Conservation (phyloP, 192 early-diverging fungal species). For the Lobulomyces angularis region DNA sequence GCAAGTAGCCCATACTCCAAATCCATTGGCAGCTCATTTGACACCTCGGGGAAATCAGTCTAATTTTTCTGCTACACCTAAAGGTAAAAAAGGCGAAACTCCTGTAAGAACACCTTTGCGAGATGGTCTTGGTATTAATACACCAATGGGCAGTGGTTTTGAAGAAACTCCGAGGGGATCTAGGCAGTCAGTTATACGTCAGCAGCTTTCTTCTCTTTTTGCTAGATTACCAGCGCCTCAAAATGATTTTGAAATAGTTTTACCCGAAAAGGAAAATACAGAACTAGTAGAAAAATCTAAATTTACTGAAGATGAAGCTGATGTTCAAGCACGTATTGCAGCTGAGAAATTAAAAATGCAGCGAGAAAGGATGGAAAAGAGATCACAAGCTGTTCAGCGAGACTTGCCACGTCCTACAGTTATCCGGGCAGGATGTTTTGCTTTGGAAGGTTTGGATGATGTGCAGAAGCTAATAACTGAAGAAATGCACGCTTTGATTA, state of each 20-base stretch:
- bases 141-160: constrained; percentile 31
- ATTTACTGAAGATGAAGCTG: constrained; percentile 73
- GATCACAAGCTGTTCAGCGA: constrained; percentile 63
- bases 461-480: constrained; percentile 48
- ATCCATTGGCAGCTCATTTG: constrained; percentile 47
- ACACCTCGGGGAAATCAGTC: constrained; percentile 20
- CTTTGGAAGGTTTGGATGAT: constrained; percentile 13
- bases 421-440: constrained; percentile 12
- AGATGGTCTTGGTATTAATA: constrained; percentile 48
- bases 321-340: constrained; percentile 43
- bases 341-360: constrained; percentile 35
- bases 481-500: constrained; percentile 60
- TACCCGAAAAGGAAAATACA: constrained; percentile 47
- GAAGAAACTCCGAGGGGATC: constrained; percentile 59
- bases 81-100: constrained; percentile 6
- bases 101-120: constrained; percentile 16
- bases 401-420: constrained; percentile 59
- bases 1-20: constrained; percentile 57
- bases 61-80: constrained; percentile 13
- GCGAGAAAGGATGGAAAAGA: constrained; percentile 37
- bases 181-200: constrained; percentile 44
- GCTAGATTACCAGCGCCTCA: constrained; percentile 68
- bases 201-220: constrained; percentile 60
- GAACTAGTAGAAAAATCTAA: neutral
- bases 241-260: constrained; percentile 83